Conservation (phyloP, 345 rosid species). For the Bretschneidera sinensis region DNA sequence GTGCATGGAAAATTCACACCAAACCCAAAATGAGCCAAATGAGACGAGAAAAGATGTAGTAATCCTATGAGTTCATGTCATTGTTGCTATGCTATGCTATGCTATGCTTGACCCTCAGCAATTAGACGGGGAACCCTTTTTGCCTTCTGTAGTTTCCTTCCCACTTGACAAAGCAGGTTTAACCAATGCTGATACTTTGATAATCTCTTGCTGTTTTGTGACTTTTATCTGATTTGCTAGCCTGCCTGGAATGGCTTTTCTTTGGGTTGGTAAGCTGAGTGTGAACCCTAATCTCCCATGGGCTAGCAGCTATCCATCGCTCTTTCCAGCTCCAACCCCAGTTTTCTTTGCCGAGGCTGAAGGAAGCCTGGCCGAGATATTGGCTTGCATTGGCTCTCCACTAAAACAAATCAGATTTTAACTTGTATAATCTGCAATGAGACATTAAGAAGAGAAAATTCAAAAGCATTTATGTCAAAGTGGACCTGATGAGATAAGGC, state of each 20-base stretch:
- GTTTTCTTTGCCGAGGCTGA: conserved; percentile 52
- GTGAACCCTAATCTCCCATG: conserved; percentile 71
- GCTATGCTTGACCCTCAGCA: too few relatives aligned
- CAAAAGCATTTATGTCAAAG: background rate
- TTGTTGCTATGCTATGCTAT: too few relatives aligned
- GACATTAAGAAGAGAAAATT: background rate
- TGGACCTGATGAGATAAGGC: conserved; percentile 91
- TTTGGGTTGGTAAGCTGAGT: conserved; percentile 24
- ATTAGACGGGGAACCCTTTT: conserved; percentile 11
- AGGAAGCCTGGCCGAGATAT: conserved; percentile 76
- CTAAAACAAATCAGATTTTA: conserved; percentile 33
- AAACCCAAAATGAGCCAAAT: background rate
- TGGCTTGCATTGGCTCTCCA: conserved; percentile 84
- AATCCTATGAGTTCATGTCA: too few relatives aligned
- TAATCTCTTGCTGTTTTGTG: conserved; percentile 16
- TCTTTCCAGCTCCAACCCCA: conserved; percentile 98
- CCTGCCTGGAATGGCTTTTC: conserved; percentile 27
- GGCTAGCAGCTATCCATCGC: conserved; percentile 77
- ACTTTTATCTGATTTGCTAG: conserved; percentile 31
- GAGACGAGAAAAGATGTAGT: background rate
- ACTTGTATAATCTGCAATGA: background rate
- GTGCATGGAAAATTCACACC: background rate
- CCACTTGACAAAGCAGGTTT: conserved; percentile 30
- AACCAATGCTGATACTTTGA: conserved; percentile 13
- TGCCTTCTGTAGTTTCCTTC: conserved; percentile 25